Base-by-base conservation (phyloP, 2,329 filamentous ascomycete genomes). In the Botrytis aclada region DNA sequence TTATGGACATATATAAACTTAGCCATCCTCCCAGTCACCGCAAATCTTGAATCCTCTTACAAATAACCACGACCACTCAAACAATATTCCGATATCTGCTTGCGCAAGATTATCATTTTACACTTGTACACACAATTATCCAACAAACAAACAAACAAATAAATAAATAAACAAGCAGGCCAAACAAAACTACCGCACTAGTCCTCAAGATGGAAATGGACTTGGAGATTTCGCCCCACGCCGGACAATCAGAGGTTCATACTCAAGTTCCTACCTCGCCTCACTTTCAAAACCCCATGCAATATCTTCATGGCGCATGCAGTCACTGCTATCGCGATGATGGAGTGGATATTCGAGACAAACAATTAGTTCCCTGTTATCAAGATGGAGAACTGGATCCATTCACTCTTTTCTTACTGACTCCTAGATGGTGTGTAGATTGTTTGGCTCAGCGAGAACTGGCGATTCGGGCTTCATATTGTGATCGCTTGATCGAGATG, bases 361-460 rank as follows among this genome's bases (percentile, higher is more conserved):
- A 70, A 37, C 58, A 70, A 64, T 51, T 70, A 22, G 41, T 70
- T n/a, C n/a, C 41, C 20, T 63, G 39, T 39, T 63, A 63, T 22
- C 39, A 63, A 63, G 54, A 70, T 51, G 54, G 34, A 25, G 69
- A 45, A 39, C 37, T 63, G 18, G 41, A 45, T 37, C 60, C 39
- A 39, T 39, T 41, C 20, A 71, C 70, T 54, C 39, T 71, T 41
- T 66, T 66, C 61, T 56, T 67, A 22, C 43, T 66, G 51, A 71
- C 61, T 66, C 61, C 70, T 41, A 58, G 61, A 45, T 71, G 70
- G 70, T 71, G 70, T 66, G 45, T 43, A 54, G 34, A 56, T 66
- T 71, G 70, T 43, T 54, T 56, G 37, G 61, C 45, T 34, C 41
- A 67, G 37, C 62, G 70, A 66, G 60, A 64, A 43, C 22, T 37